Base-by-base conservation (phyloP, 129 eudicot genomes). In the Flaveria robusta region DNA sequence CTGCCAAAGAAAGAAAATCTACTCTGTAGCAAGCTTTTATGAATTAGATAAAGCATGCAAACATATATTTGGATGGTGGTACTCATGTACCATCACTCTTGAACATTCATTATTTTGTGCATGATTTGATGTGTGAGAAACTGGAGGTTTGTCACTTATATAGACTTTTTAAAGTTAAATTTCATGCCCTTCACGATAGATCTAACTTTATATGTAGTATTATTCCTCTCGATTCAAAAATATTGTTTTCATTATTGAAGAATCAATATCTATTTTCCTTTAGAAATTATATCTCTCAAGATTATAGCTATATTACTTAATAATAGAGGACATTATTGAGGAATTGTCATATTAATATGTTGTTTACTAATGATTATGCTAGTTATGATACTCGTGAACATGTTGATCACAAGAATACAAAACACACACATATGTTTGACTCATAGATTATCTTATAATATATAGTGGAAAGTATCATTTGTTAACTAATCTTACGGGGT, bases 101-200 rank as follows among this genome's bases (percentile, higher is more conserved):
- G 66, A 60, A 26, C 41, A 74, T 66, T 47, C 58, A 82, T 26
- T 63, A 69, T 27, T 68, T 5, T 39, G 66, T 74, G 20, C 46
- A 42, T 59, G 82, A 46, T 74, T 76, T 76, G 85, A 77, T 81
- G 79, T 75, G 73, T 79, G 88, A 59, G 74, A 86, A 24, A 70
- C 79, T 59, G 66, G 81, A 51, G 67, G 55, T 20, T 16, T 47
- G 59, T 19, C 67, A 73, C 74, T 75, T 84, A 89, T 87, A 87
- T 87, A 89, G 89, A 71, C 69, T 15, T 27, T 15, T 63, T 23
- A 81, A 74, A 78, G 78, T 22, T 78, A 29, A 47, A 43, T 62
- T 66, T 59, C 78, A 82, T 68, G 49, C 46, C 81, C 68, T 62
- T 46, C 37, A 79, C 83, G 75, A 80, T 69, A 74, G 26, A 66